Evolutionary conservation across 2,329 filamentous ascomycete genomes (phyloP), one percentile per base, ranked within the genome.

Genomic region (Fusarium temperatum): DNA sequence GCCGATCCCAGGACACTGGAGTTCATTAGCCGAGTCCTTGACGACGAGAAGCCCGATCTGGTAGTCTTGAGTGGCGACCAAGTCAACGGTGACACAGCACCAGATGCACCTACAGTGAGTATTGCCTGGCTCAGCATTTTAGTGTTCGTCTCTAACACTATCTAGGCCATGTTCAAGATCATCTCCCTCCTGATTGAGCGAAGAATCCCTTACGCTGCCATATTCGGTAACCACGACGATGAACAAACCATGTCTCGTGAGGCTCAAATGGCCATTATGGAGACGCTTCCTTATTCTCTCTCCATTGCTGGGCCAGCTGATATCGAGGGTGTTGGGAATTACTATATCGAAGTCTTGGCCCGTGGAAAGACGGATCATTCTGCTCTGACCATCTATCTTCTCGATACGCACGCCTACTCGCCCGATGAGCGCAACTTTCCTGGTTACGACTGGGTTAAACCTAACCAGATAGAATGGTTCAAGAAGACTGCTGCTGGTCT

Each of bases 371-470:
- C 92, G 22, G 91, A 93, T 68, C 95, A 98, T 83, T 97, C 95
- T 4, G 96, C 96, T 10, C 84, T 99, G 57, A 98, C 96, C 0
- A 86, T 99, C n/a, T 99, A 98, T 83, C 87, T 99, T 74, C 89
- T 99, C 50, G 96, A 99, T 82, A 95, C 95, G 0, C 96, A 99
- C 81, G 89, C 93, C 8, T 97, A 98, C 82, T 94, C 94, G 10
- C 95, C 95, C 0, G 93, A 99, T 79, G 94, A 98, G 83, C 90
- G 91, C 63, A 91, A 94, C 68, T 98, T 91, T 81, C 90, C 91
- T n/a, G 96, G 96, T 54, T 99, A 99, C 81, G 96, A 98, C 83
- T 99, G 96, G 96, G 86, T 99, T 80, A 98, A 98, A 84, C 92
- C 92, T 50, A 95, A 90, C 76, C 96, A 99, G 82, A 98, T 98